Percentiles rank a stretch among this genome's conserved stretches.
phyloP scores from a whole-genome alignment of 495 filamentous ascomycete genomes.

The Xylaria cubensis region DNA sequence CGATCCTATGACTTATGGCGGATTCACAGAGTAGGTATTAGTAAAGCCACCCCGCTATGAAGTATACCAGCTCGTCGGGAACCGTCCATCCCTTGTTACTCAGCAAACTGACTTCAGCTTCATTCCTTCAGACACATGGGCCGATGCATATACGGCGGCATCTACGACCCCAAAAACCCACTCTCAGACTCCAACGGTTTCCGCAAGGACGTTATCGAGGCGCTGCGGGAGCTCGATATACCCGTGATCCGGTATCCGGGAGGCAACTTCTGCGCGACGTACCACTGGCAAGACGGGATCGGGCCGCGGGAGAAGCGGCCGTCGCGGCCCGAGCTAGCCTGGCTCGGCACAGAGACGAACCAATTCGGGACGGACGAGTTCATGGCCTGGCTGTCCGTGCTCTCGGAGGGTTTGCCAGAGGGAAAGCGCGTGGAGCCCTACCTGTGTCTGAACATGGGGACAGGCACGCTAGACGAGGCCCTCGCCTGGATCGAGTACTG shows the following conservation, averaged over 20 bases:
- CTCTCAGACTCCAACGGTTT: constrained; percentile 78
- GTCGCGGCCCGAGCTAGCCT: constrained; percentile 72
- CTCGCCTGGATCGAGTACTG: constrained; percentile 85
- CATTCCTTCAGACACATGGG: constrained; percentile 70
- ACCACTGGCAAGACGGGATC: constrained; percentile 82
- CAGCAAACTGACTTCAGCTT: background rate
- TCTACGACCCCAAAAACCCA: constrained; percentile 75
- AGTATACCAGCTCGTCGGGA: background rate
- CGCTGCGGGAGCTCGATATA: constrained; percentile 71
- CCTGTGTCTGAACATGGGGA: constrained; percentile 76
- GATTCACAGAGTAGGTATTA: constrained; percentile 69
- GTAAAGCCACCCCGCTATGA: too few relatives aligned
- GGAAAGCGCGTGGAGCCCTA: constrained; percentile 67
- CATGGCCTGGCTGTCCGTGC: constrained; percentile 74
- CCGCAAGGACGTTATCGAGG: constrained; percentile 74
- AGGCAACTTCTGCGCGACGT: constrained; percentile 81
- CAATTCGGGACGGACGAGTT: constrained; percentile 85
- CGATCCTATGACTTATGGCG: constrained; percentile 75
- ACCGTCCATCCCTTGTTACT: background rate
- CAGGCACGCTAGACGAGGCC: constrained; percentile 76
- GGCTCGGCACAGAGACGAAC: constrained; percentile 76
- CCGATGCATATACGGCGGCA: constrained; percentile 83
- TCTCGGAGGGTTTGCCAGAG: constrained; percentile 49
- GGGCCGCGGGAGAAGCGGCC: constrained; percentile 73
- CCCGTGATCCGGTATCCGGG: constrained; percentile 81